phyloP scores from a whole-genome alignment of 1,284 basidiomycete genomes.

The Leccinum angustisporum region DNA sequence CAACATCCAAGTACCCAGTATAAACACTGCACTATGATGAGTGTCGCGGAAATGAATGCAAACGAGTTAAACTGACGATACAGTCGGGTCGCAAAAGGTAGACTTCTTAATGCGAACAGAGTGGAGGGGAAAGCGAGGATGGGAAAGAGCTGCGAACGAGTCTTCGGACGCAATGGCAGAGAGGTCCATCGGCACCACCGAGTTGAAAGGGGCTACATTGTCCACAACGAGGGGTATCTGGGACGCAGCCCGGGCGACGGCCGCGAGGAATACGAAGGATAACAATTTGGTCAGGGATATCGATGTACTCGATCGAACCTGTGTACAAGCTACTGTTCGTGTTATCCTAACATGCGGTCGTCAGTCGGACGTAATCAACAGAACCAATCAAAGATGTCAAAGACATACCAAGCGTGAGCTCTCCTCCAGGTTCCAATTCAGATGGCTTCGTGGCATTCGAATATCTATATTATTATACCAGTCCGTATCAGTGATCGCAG shows the following conservation, averaged over 20 bases:
- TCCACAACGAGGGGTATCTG: constrained; percentile 13
- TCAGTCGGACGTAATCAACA: not conserved
- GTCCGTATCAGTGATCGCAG: not conserved
- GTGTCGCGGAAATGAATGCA: not conserved
- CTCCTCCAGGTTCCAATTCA: constrained; percentile 31
- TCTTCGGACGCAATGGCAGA: constrained; percentile 36
- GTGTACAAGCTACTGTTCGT: constrained; percentile 35
- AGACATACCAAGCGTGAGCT: constrained; percentile 29
- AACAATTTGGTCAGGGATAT: constrained; percentile 25
- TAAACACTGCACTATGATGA: constrained; percentile 42
- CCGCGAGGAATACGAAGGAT: constrained; percentile 9
- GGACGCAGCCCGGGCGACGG: not conserved
- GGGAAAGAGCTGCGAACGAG: constrained; percentile 44
- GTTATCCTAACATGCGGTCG: constrained; percentile 35
- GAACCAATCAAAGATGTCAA: not conserved
- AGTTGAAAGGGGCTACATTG: not conserved
- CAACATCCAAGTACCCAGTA: constrained; percentile 64
- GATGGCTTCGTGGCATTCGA: constrained; percentile 22
- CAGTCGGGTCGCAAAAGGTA: constrained; percentile 63
- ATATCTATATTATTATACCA: constrained; percentile 20
- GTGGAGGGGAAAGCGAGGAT: constrained; percentile 51
- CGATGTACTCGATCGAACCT: constrained; percentile 1
- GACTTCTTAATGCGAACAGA: constrained; percentile 58
- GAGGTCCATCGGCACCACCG: constrained; percentile 7
- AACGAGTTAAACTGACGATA: constrained; percentile 44